Evolutionary conservation across 225 moss, liverwort and hornwort genomes (phyloP), one percentile per base, ranked within the genome.

Genomic region (Sphagnum tenellum): DNA sequence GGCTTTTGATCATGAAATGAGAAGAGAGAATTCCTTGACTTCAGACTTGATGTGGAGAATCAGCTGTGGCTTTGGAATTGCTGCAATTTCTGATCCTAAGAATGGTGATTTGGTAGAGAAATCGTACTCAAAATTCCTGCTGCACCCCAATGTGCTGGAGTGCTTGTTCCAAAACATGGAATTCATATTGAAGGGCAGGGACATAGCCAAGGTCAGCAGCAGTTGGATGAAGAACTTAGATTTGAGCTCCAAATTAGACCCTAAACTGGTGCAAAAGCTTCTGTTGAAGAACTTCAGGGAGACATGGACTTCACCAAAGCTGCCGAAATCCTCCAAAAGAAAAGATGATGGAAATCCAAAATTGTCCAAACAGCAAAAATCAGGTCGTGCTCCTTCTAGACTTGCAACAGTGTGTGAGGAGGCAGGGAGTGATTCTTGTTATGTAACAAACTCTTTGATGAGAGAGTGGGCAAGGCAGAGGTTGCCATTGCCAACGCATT

Each of bases 381-480:
- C 55, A 78, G 61, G 47, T 52, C 12, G 45, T 60, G 47, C 51
- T 62, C 49, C 47, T 29, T 80, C 72, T 13, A 79, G 61, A 7
- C 68, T 95, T 62, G 64, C 80, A 5, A 74, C 83, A 53, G 83
- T 89, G 49, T 68, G 67, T 56, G 81, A 89, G 61, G 72, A 87
- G 50, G 71, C 60, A 45, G 56, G 7, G n/a, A 13, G 47, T 60
- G 46, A 49, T 50, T 62, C 13, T 3, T 60, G 62, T 46, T 79
- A 6, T 75, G 9, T 13, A 64, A 64, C 73, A 62, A 76, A 78
- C 9, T 78, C 64, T 71, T 70, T 96, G 68, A 78, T 76, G 11
- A 73, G 49, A 67, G 92, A 89, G 75, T 98, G 90, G 89, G 87
- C 81, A 45, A 85, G 98, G 63, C 98, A 93, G 80, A 93, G 93